Percentiles rank a stretch among this genome's conserved stretches.
Conservation (phyloP, 2,329 filamentous ascomycete species). For the Colletotrichum sp. region DNA sequence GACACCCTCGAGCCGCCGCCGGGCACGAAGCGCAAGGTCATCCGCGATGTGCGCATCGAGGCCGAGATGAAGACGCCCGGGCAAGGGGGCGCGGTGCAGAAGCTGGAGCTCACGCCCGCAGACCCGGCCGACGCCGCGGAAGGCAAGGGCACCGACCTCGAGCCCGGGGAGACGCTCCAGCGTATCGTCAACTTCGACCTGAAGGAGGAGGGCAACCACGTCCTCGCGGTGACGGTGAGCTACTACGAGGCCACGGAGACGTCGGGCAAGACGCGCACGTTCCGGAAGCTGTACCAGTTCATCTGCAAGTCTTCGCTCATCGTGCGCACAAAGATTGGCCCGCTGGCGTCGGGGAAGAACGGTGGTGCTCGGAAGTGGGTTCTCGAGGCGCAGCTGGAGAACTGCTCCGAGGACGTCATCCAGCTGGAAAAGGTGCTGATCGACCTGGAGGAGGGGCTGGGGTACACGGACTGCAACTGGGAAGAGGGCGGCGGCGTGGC, state of each 20-base stretch:
- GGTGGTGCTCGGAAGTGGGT: slow-evolving; percentile 61
- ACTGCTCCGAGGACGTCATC: slow-evolving; percentile 84
- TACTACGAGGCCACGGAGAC: slow-evolving; percentile 87
- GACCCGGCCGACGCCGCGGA: not conserved
- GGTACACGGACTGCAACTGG: slow-evolving; percentile 64
- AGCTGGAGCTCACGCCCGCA: slow-evolving; percentile 63
- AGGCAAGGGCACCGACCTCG: slow-evolving; percentile 52
- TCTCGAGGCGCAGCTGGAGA: slow-evolving; percentile 94
- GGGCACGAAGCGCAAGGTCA: slow-evolving; percentile 46
- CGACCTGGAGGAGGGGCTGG: slow-evolving; percentile 56
- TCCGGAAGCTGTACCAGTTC: slow-evolving; percentile 96
- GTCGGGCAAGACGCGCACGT: slow-evolving; percentile 77
- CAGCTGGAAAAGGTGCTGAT: slow-evolving; percentile 72
- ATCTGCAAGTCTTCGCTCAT: slow-evolving; percentile 89
- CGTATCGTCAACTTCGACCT: slow-evolving; percentile 85
- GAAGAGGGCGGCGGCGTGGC: slow-evolving; percentile 41
- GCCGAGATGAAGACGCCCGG: slow-evolving; percentile 95
- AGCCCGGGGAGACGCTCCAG: slow-evolving; percentile 74
- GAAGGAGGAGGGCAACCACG: slow-evolving; percentile 93
- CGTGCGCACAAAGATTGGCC: slow-evolving; percentile 86
- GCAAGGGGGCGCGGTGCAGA: slow-evolving; percentile 58
- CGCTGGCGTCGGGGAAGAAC: slow-evolving; percentile 49
- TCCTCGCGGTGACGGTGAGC: slow-evolving; percentile 89
- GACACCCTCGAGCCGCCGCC: slow-evolving; percentile 53
- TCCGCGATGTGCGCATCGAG: slow-evolving; percentile 81